Conservation (phyloP, 352 stramenopile genomes). For the Phytophthora ohioensis region DNA sequence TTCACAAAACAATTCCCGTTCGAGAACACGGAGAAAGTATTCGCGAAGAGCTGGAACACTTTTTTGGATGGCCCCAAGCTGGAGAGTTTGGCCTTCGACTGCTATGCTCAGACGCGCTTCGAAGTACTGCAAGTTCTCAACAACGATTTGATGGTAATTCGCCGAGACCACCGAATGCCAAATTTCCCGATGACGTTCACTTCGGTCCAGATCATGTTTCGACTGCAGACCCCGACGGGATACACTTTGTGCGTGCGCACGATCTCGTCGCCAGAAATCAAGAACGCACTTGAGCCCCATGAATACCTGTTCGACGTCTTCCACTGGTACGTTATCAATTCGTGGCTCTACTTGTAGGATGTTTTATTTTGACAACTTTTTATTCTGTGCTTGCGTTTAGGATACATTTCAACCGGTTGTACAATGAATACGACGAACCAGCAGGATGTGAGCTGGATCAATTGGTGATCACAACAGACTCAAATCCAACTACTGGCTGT, state of each 20-base stretch:
- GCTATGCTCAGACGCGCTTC: constrained; percentile 45
- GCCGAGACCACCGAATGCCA: constrained; percentile 52
- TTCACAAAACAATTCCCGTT: constrained; percentile 47
- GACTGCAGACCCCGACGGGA: constrained; percentile 55
- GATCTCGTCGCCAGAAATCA: constrained; percentile 55
- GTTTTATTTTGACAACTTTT: background rate
- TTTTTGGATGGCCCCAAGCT: constrained; percentile 45
- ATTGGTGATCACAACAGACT: constrained; percentile 47
- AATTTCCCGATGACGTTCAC: constrained; percentile 54
- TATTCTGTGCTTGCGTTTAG: constrained; percentile 11
- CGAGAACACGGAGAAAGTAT: constrained; percentile 35
- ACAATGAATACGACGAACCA: constrained; percentile 44
- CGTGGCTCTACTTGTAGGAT: background rate
- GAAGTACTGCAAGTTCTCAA: constrained; percentile 60
- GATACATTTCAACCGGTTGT: constrained; percentile 61
- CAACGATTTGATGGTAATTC: constrained; percentile 61
- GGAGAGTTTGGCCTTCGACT: constrained; percentile 46
- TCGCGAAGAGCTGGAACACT: constrained; percentile 46
- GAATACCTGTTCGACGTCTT: constrained; percentile 65
- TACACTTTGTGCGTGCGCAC: constrained; percentile 65
- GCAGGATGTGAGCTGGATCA: constrained; percentile 60
- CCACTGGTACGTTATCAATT: constrained; percentile 44
- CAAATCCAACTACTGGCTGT: constrained; percentile 60
- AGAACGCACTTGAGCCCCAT: constrained; percentile 44
- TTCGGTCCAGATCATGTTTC: constrained; percentile 62